Percentiles rank a stretch among this genome's conserved stretches.
Evolutionary conservation across 345 rosid genomes (phyloP).

Genomic region (Noccaea bulbosa): DNA sequence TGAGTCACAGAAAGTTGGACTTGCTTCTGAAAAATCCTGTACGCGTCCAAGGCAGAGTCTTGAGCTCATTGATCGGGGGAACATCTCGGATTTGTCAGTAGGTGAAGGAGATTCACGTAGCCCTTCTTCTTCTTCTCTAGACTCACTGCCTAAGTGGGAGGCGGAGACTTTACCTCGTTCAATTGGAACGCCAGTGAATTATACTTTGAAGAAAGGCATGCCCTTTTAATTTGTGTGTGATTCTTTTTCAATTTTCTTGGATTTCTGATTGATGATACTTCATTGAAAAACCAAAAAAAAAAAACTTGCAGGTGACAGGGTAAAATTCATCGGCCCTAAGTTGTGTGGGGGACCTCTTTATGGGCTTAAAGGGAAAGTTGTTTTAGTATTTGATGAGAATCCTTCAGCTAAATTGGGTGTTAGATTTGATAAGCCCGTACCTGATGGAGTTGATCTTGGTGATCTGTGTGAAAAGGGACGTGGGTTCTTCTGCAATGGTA

Average conservation of each 20-base stretch:
- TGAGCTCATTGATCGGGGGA: constrained; percentile 50
- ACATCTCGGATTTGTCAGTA: constrained; percentile 49
- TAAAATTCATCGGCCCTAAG: constrained; percentile 56
- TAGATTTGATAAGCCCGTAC: constrained; percentile 74
- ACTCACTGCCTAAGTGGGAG: constrained; percentile 66
- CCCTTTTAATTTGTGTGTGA: constrained; percentile 25
- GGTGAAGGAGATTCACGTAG: constrained; percentile 64
- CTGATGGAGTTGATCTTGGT: constrained; percentile 91
- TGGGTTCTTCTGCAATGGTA: constrained; percentile 92
- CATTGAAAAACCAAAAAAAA: constrained; percentile 19
- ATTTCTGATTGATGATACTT: constrained; percentile 36
- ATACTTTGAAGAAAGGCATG: constrained; percentile 70
- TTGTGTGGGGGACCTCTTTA: constrained; percentile 62
- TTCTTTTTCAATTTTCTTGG: constrained; percentile 30
- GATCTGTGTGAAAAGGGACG: constrained; percentile 64
- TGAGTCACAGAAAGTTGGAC: constrained; percentile 71
- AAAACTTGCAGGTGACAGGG: constrained; percentile 73
- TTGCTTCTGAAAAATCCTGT: constrained; percentile 59
- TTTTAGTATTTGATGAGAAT: constrained; percentile 68
- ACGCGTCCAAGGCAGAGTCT: constrained; percentile 53
- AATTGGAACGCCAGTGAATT: constrained; percentile 55
- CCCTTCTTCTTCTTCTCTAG: constrained; percentile 59
- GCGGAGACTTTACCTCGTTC: constrained; percentile 54
- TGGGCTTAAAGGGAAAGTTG: constrained; percentile 74
- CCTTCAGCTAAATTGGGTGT: constrained; percentile 83